A percentile compares a stretch with the other conserved stretches of the same genome.
These are phyloP conservation scores for Claviceps arundinis DNA, from an alignment of 2,329 filamentous ascomycete species.

Conservation along the genomic window DNA sequence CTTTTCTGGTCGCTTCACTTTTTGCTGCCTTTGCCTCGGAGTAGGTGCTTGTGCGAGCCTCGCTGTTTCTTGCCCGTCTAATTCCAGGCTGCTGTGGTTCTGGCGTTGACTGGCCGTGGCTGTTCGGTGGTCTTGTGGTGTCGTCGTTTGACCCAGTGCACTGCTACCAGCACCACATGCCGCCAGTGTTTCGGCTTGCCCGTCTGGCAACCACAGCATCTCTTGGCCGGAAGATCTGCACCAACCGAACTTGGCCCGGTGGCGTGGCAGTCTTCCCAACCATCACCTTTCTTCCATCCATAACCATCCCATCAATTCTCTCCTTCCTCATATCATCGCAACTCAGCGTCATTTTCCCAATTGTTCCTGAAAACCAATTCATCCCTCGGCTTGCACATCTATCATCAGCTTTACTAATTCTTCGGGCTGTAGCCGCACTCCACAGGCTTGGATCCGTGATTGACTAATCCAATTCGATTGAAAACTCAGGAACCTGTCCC, in stretches of 20 bases:
- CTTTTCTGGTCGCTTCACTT: not conserved
- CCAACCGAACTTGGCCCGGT: slow-evolving; percentile 8
- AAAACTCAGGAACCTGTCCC: slow-evolving; percentile 6
- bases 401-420: not conserved
- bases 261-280: slow-evolving; percentile 6
- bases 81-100: not conserved
- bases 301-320: not conserved
- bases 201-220: not conserved
- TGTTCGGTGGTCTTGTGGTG: not conserved
- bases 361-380: not conserved
- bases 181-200: not conserved
- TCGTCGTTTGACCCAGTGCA: not conserved
- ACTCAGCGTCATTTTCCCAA: not conserved
- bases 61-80: not conserved
- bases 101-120: not conserved
- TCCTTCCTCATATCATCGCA: not conserved
- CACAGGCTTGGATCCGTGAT: not conserved
- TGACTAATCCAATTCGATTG: not conserved
- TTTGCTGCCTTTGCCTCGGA: too few relatives aligned
- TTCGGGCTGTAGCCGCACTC: not conserved
- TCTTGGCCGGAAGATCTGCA: slow-evolving; percentile 1
- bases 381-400: not conserved
- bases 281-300: not conserved
- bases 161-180: not conserved
- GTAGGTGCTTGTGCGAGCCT: not conserved